Conservation (phyloP, 495 filamentous ascomycete species). For the Lasiosphaeria ovina region DNA sequence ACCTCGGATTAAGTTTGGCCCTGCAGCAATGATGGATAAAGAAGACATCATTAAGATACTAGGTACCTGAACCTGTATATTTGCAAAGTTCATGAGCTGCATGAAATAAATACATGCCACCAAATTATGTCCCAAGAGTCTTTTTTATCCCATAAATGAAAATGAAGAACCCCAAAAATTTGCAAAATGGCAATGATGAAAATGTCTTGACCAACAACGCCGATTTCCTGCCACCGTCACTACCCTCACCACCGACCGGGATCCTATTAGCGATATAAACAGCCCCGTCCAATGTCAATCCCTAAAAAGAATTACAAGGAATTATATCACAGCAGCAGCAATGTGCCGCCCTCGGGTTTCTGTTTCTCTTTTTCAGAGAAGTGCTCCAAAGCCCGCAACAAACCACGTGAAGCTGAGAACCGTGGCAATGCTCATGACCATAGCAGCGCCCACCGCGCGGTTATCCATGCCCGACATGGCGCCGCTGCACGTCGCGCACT, state of each 20-base stretch:
- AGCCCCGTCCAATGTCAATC: not conserved
- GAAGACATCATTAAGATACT: too few species aligned
- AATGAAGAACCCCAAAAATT: not conserved
- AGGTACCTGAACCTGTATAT: constrained; percentile 24
- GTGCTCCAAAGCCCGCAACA: constrained; percentile 60
- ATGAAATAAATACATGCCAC: constrained; percentile 17
- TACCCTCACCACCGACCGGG: too few species aligned
- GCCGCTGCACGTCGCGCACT: constrained; percentile 68
- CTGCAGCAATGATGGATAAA: too few species aligned
- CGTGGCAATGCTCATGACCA: constrained; percentile 74
- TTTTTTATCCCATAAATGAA: not conserved
- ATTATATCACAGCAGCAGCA: not conserved
- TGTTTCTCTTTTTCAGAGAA: constrained; percentile 36
- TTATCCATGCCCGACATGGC: constrained; percentile 63
- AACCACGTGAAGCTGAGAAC: constrained; percentile 89
- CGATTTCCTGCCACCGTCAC: too few species aligned
- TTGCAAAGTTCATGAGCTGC: constrained; percentile 24
- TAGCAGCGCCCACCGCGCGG: constrained; percentile 65
- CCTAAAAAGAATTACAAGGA: constrained; percentile 17
- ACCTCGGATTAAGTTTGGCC: too few species aligned
- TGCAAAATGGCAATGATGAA: not conserved
- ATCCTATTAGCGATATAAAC: not conserved
- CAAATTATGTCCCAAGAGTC: constrained; percentile 3
- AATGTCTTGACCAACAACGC: too few species aligned
- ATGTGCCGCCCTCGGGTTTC: not conserved